A percentile compares a stretch with the other conserved stretches of the same genome.
Evolutionary conservation across 352 stramenopile species (phyloP).

Genomic region (Globisporangium takayamanum): DNA sequence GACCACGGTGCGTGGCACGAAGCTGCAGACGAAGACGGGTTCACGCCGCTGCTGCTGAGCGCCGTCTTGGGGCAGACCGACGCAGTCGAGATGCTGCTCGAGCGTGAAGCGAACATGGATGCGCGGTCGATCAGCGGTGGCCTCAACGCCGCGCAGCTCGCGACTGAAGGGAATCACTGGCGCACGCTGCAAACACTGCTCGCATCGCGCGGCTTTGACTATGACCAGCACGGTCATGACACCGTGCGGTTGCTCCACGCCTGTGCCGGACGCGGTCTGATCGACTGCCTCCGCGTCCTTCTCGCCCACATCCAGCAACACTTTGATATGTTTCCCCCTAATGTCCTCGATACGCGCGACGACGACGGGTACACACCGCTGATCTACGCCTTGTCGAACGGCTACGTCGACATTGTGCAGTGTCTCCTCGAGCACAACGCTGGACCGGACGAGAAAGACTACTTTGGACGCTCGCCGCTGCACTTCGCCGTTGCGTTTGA

Average conservation of each 20-base stretch:
- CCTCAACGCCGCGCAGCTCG: constrained; percentile 47
- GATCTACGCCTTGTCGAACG: constrained; percentile 69
- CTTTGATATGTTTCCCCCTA: constrained; percentile 11
- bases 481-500: constrained; percentile 49
- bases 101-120: constrained; percentile 53
- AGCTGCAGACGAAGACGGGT: constrained; percentile 46
- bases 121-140: constrained; percentile 21
- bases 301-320: constrained; percentile 38
- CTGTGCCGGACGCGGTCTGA: constrained; percentile 46
- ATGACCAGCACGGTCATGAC: constrained; percentile 20
- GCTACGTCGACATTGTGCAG: constrained; percentile 36
- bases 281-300: constrained; percentile 47
- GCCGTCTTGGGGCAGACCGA: constrained; percentile 51
- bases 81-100: constrained; percentile 61
- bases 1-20: constrained; percentile 80
- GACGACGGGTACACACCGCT: constrained; percentile 72
- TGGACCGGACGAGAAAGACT: constrained; percentile 51
- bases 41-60: constrained; percentile 62
- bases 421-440: constrained; percentile 53
- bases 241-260: constrained; percentile 56
- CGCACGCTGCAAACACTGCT: constrained; percentile 43
- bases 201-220: constrained; percentile 43
- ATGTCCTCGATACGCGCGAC: constrained; percentile 46
- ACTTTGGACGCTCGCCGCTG: constrained; percentile 56
- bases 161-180: constrained; percentile 55